Conservation (phyloP, 2,329 filamentous ascomycete species). For the Metarhizium guizhouense region DNA sequence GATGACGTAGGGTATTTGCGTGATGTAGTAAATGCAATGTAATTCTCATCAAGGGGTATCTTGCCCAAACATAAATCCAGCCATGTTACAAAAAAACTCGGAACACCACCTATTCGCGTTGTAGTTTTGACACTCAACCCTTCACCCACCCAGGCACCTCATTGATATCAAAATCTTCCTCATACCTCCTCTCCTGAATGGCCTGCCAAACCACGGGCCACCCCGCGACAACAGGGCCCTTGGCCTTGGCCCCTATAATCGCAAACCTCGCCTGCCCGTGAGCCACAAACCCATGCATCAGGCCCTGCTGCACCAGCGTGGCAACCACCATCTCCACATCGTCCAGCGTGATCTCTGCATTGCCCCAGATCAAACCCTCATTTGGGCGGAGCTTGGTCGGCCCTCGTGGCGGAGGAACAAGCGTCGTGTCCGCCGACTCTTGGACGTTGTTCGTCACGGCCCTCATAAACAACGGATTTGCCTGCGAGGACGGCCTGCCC, state of each 20-base stretch:
- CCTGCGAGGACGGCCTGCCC: conserved; percentile 29
- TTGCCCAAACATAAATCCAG: neutral
- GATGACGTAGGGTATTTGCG: too few relatives aligned
- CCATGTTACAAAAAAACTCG: neutral
- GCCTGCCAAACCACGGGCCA: conserved; percentile 70
- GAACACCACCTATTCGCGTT: neutral
- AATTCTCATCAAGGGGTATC: conserved; percentile 1
- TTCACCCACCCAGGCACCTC: conserved; percentile 72
- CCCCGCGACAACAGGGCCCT: conserved; percentile 56
- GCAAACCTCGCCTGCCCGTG: conserved; percentile 71
- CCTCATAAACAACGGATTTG: conserved; percentile 43
- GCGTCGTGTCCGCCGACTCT: conserved; percentile 28
- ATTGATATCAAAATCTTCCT: conserved; percentile 50
- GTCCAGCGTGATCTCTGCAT: conserved; percentile 46
- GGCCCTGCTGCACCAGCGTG: conserved; percentile 67
- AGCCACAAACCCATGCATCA: conserved; percentile 77
- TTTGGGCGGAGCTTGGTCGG: conserved; percentile 42
- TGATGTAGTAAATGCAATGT: neutral
- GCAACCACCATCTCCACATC: conserved; percentile 73
- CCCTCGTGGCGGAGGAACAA: conserved; percentile 39
- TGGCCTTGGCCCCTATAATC: conserved; percentile 66
- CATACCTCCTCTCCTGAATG: conserved; percentile 50
- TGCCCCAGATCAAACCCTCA: conserved; percentile 55
- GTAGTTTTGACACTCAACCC: conserved; percentile 12
- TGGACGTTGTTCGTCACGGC: conserved; percentile 38